Conservation (phyloP, 108 stramenopile genomes). For the Cyclotella atomus region DNA sequence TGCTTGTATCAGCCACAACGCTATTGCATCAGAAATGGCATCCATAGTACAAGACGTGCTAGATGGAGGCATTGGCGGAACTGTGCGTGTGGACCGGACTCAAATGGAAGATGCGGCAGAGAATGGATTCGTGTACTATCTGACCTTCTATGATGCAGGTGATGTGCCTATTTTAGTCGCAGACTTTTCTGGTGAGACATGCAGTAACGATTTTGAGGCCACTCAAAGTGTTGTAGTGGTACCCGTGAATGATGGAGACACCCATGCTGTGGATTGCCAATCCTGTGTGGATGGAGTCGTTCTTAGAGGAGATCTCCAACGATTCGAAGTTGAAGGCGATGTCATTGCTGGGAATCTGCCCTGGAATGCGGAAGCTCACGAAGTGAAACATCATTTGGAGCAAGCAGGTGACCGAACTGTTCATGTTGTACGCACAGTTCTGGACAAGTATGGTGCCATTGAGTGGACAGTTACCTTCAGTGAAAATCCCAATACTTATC, state of each 20-base stretch:
- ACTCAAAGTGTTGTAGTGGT: slow-evolving; percentile 45
- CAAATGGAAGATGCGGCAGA: slow-evolving; percentile 47
- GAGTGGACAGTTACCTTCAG: slow-evolving; percentile 71
- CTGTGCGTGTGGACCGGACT: slow-evolving; percentile 41
- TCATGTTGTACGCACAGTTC: slow-evolving; percentile 63
- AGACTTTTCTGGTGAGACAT: slow-evolving; percentile 30
- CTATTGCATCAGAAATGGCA: slow-evolving; percentile 32
- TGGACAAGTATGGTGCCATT: slow-evolving; percentile 77
- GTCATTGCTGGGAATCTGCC: slow-evolving; percentile 24
- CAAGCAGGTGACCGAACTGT: slow-evolving; percentile 49
- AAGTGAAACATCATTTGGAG: slow-evolving; percentile 49
- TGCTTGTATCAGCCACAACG: slow-evolving; percentile 56
- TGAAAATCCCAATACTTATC: slow-evolving; percentile 59
- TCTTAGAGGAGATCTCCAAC: slow-evolving; percentile 55
- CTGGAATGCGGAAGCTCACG: slow-evolving; percentile 64
- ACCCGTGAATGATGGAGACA: slow-evolving; percentile 47
- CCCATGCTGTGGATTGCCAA: slow-evolving; percentile 51
- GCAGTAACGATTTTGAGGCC: slow-evolving; percentile 40
- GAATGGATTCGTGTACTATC: slow-evolving; percentile 58
- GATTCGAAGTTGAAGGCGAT: slow-evolving; percentile 56
- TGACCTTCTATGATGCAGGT: slow-evolving; percentile 55
- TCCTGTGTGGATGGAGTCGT: slow-evolving; percentile 73
- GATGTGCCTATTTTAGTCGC: slow-evolving; percentile 24
- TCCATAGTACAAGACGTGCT: slow-evolving; percentile 31
- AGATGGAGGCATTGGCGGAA: slow-evolving; percentile 39